Percentiles rank a stretch among this genome's conserved stretches.
phyloP scores from a whole-genome alignment of 1,284 basidiomycete species.

The Leccinum variabile region DNA sequence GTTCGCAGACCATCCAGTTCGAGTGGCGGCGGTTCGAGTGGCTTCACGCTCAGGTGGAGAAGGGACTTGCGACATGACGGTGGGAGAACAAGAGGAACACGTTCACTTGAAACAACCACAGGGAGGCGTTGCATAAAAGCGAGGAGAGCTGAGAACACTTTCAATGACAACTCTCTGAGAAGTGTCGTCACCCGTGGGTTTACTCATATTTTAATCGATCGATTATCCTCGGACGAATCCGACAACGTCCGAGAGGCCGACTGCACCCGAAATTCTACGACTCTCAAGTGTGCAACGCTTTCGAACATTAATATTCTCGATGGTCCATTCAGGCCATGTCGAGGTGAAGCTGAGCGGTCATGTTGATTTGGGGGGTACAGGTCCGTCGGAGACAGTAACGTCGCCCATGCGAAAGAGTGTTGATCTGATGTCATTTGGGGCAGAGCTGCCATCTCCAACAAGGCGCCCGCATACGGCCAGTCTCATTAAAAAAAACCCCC shows the following conservation, averaged over 20 bases:
- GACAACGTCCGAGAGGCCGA: background rate
- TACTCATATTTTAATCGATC: background rate
- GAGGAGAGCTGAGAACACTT: background rate
- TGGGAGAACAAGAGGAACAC: background rate
- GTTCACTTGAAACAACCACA: background rate
- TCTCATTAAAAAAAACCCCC: too few relatives aligned
- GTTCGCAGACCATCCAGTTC: conserved; percentile 20
- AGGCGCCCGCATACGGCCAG: too few relatives aligned
- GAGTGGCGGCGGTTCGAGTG: conserved; percentile 1
- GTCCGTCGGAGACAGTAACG: too few relatives aligned
- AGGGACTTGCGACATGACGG: conserved; percentile 16
- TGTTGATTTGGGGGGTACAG: too few relatives aligned
- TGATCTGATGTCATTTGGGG: too few relatives aligned
- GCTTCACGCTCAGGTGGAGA: conserved; percentile 8
- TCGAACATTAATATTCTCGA: background rate
- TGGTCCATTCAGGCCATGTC: background rate
- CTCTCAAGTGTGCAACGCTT: background rate
- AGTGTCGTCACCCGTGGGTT: background rate
- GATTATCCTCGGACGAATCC: background rate
- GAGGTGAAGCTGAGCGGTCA: too few relatives aligned
- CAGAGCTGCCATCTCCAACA: too few relatives aligned
- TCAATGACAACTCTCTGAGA: too few relatives aligned
- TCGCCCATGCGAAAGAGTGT: too few relatives aligned
- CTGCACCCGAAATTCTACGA: background rate
- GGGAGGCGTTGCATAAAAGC: conserved; percentile 7